A percentile compares a stretch with the other conserved stretches of the same genome.
These are phyloP conservation scores for Macrophomina phaseolina DNA, from an alignment of 2,329 filamentous ascomycete species.

Conservation along the genomic window DNA sequence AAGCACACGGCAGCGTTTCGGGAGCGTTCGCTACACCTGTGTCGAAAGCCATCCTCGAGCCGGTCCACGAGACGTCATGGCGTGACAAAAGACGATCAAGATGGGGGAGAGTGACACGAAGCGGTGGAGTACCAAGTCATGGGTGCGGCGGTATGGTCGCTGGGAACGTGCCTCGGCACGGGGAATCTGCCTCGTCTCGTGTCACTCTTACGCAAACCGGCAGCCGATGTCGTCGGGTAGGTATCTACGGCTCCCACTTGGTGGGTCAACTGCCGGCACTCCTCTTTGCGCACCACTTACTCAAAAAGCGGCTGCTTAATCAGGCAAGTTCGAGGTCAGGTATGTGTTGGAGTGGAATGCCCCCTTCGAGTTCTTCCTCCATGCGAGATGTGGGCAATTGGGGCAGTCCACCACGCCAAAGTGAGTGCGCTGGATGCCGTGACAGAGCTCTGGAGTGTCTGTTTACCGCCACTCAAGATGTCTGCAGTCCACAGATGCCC, in stretches of 20 bases:
- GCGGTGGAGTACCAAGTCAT: not conserved
- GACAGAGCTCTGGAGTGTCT: too few species aligned
- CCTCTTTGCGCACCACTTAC: not conserved
- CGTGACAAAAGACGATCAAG: not conserved
- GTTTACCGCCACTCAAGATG: too few species aligned
- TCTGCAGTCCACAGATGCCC: too few species aligned
- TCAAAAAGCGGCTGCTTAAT: not conserved
- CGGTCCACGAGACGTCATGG: not conserved
- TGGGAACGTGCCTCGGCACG: constrained; percentile 4
- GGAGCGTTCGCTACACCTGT: not conserved
- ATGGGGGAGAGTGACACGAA: not conserved
- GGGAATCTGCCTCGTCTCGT: constrained; percentile 3
- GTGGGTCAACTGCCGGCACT: not conserved
- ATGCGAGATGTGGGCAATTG: too few species aligned
- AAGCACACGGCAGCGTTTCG: not conserved
- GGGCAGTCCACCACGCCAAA: too few species aligned
- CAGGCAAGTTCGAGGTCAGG: not conserved
- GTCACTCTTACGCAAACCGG: not conserved
- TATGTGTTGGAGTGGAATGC: too few species aligned
- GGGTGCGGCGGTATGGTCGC: not conserved
- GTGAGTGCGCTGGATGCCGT: too few species aligned
- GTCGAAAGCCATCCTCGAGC: not conserved
- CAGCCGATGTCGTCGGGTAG: not conserved
- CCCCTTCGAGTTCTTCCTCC: too few species aligned
- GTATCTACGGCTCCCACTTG: not conserved